phyloP scores from a whole-genome alignment of 2,329 filamentous ascomycete genomes.

The Penicillium sp. region DNA sequence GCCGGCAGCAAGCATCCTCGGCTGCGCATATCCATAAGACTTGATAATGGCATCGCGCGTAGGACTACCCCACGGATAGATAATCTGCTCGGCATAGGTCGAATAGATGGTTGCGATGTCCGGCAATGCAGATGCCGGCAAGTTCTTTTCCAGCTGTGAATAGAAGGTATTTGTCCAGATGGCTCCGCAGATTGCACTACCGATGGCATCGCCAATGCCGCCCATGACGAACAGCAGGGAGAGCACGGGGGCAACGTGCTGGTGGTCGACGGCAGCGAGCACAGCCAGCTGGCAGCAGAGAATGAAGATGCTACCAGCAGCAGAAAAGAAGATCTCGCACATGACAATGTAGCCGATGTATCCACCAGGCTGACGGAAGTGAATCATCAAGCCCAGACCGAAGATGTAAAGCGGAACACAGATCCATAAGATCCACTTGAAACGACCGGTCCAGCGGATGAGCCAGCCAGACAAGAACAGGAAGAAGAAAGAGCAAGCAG shows the following conservation, averaged over 20 bases:
- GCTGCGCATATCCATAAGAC: too few species aligned
- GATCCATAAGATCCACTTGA: conserved; percentile 49
- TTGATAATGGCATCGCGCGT: too few species aligned
- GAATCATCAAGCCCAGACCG: conserved; percentile 50
- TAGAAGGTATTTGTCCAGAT: conserved; percentile 47
- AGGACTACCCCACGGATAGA: too few species aligned
- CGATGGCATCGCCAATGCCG: conserved; percentile 32
- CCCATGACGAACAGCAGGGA: conserved; percentile 38
- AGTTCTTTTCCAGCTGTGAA: conserved; percentile 36
- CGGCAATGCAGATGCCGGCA: conserved; percentile 30
- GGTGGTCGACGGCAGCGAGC: conserved; percentile 49
- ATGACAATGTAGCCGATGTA: conserved; percentile 50
- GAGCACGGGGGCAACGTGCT: conserved; percentile 48
- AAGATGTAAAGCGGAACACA: conserved; percentile 49
- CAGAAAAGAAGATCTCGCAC: conserved; percentile 53
- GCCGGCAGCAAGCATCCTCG: too few species aligned
- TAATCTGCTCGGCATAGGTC: too few species aligned
- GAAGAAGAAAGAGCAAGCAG: conserved; percentile 53
- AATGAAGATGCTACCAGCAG: conserved; percentile 49
- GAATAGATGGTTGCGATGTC: too few species aligned
- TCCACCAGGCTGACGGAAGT: conserved; percentile 46
- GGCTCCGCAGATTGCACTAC: conserved; percentile 25
- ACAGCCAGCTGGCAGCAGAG: conserved; percentile 52
- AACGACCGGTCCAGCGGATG: conserved; percentile 47
- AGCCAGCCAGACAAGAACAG: conserved; percentile 50